phyloP scores from a whole-genome alignment of 116 monocot genomes.

The Zostera marina region DNA sequence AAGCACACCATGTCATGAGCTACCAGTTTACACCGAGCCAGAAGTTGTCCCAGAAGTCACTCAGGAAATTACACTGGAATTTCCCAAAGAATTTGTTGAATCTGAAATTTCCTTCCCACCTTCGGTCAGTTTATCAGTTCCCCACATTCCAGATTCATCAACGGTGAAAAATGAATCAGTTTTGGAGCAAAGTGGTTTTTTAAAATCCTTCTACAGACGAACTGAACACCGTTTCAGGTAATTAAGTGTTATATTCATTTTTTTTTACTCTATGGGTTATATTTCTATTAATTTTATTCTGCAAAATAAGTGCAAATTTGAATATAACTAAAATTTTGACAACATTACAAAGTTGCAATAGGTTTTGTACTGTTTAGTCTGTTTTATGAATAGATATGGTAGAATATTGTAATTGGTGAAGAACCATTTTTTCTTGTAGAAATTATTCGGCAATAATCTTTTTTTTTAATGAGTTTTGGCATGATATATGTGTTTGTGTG shows the following conservation, averaged over 20 bases:
- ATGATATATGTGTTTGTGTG: neutral
- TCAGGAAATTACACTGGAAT: slow-evolving; percentile 38
- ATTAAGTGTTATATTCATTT: neutral
- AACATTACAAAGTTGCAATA: no score
- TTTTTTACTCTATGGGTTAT: neutral
- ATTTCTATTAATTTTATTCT: neutral
- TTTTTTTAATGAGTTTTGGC: neutral
- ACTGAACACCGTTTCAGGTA: slow-evolving; percentile 78
- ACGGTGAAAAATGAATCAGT: slow-evolving; percentile 5
- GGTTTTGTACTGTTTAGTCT: no score
- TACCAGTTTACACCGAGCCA: slow-evolving; percentile 3
- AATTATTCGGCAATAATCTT: neutral
- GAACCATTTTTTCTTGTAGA: neutral
- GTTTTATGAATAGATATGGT: neutral
- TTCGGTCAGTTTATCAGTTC: slow-evolving; percentile 21
- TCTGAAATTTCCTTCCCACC: slow-evolving; percentile 28
- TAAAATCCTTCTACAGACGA: slow-evolving; percentile 22
- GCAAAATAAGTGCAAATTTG: neutral
- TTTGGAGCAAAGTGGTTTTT: slow-evolving; percentile 7
- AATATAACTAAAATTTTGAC: neutral
- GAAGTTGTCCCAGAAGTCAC: slow-evolving; percentile 12
- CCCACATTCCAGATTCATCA: slow-evolving; percentile 8
- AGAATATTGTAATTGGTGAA: neutral
- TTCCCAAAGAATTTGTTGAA: slow-evolving; percentile 18
- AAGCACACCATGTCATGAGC: slow-evolving; percentile 12